Conservation (phyloP, 495 filamentous ascomycete genomes). For the Darksidea phi region DNA sequence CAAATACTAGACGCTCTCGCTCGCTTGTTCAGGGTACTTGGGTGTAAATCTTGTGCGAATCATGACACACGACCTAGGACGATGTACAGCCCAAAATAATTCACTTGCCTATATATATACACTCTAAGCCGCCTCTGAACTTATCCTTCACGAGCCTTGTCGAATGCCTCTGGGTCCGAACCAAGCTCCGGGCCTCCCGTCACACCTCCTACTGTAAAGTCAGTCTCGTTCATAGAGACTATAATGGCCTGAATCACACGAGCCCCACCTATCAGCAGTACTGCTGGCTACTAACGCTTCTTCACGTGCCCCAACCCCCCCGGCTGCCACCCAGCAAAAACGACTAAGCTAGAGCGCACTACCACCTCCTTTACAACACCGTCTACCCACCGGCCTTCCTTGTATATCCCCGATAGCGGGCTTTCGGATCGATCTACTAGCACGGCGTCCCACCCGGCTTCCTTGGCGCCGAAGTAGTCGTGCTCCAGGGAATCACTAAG, state of each 20-base stretch:
- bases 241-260: too few species aligned
- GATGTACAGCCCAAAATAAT: too few species aligned
- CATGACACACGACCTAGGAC: too few species aligned
- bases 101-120: too few species aligned
- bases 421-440: slow-evolving; percentile 47
- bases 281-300: too few species aligned
- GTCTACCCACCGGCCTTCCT: not conserved
- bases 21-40: too few species aligned
- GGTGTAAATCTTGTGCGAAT: too few species aligned
- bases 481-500: slow-evolving; percentile 64
- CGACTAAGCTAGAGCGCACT: not conserved
- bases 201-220: too few species aligned
- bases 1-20: too few species aligned
- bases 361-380: not conserved
- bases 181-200: slow-evolving; percentile 53
- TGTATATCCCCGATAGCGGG: not conserved
- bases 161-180: slow-evolving; percentile 54
- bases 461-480: slow-evolving; percentile 59
- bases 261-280: too few species aligned
- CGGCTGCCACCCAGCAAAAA: not conserved
- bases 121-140: slow-evolving; percentile 40
- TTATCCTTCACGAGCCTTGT: slow-evolving; percentile 48
- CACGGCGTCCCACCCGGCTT: slow-evolving; percentile 64
- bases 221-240: too few species aligned
- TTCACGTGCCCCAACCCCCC: not conserved